Evolutionary conservation across 2,329 filamentous ascomycete genomes (phyloP), one percentile per base, ranked within the genome.

Genomic region (Paracamarosporium sp.): DNA sequence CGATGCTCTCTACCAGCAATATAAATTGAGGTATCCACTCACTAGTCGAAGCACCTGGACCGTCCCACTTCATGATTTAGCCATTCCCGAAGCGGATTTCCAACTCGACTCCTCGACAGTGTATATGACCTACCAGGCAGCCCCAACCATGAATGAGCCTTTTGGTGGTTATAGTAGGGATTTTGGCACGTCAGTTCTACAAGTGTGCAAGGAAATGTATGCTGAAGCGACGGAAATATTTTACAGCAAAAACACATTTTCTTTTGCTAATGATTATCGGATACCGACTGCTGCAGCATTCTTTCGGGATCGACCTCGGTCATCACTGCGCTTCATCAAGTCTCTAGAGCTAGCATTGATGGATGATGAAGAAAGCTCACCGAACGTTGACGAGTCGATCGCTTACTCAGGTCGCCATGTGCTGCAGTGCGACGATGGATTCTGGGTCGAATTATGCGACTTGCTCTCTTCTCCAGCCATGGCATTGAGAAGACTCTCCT

Each of bases 271-370:
- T 20, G 57, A 61, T 27, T 68, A 66, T 24, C 48, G 62, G 9
- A 56, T 72, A 15, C 62, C 69, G 25, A 70, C 68, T 25, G 66
- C 65, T 3, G 61, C 69, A 12, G 58, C 56, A 0, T 72, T 71
- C 30, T 55, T 72, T 5, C 59, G 62, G 36, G 68, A 71, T 27
- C 60, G 65, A 31, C 53, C 68, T 15, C 25, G 28, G 24, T 17
- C 11, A n/a, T 66, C 61, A 11, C 58, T 65, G 8, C 50, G 47
- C 27, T 43, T 52, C 11, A 62, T 71, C 11, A 55, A 28, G 1
- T 63, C 65, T 8, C 41, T 70, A 13, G 56, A 68, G 20, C 43
- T 71, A 15, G 36, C 48, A 13, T 48, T 71, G 5, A 58, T 52
- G 15, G 67, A 71, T 50, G 60, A 56, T 24, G 63, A 67, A 67